These are phyloP conservation scores for Solanum etuberosum DNA, from an alignment of 257 asterid genomes.

Conservation along the genomic window DNA sequence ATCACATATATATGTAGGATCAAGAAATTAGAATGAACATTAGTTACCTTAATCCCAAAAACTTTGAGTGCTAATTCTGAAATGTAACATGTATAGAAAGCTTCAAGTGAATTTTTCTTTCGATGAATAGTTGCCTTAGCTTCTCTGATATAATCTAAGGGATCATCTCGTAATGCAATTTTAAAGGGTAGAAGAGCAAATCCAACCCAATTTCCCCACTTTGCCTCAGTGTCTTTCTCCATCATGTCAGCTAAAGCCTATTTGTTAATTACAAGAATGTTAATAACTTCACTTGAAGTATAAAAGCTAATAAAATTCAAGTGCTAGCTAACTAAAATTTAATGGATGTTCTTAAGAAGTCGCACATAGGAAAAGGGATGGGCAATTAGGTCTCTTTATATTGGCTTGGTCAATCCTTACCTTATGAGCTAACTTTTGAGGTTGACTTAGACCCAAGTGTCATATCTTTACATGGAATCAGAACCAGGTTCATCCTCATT, in stretches of 20 bases:
- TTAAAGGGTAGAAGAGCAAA: conserved; percentile 17
- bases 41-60: conserved; percentile 20
- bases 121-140: conserved; percentile 20
- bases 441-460: too few relatives aligned
- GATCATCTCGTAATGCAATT: conserved; percentile 13
- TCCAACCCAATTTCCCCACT: conserved; percentile 25
- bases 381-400: too few relatives aligned
- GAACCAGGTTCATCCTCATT: too few relatives aligned
- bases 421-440: too few relatives aligned
- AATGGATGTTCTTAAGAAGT: background rate
- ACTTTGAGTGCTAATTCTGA: conserved; percentile 9
- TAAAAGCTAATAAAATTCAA: background rate
- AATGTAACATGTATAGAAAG: conserved; percentile 15
- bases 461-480: too few relatives aligned
- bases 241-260: conserved; percentile 23
- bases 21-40: background rate
- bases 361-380: too few relatives aligned
- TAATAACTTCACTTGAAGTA: background rate
- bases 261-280: background rate
- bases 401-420: too few relatives aligned
- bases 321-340: background rate
- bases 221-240: conserved; percentile 12
- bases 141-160: conserved; percentile 23
- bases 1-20: too few relatives aligned
- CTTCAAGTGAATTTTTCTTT: conserved; percentile 20